Percentiles rank a stretch among this genome's conserved stretches.
These are phyloP conservation scores for Tilletia setariae DNA, from an alignment of 1,284 basidiomycete species.

Conservation along the genomic window DNA sequence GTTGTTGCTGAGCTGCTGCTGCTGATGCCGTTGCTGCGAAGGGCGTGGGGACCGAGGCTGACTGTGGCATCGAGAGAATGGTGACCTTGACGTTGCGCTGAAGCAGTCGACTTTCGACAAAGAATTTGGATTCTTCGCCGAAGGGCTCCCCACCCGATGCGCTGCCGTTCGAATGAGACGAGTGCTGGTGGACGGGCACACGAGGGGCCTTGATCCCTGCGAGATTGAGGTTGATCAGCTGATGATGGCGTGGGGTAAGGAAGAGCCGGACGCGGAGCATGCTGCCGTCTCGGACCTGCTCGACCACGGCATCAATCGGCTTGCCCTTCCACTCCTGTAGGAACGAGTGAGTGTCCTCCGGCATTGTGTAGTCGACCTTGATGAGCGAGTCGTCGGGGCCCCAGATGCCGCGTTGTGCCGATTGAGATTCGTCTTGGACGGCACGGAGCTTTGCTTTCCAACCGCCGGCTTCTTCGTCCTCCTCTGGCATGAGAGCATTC, in stretches of 20 bases:
- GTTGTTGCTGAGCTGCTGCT: conserved; percentile 41
- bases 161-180: background rate
- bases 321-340: conserved; percentile 87
- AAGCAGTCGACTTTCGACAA: conserved; percentile 85
- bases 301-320: conserved; percentile 80
- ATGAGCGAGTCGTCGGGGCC: conserved; percentile 65
- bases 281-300: conserved; percentile 88
- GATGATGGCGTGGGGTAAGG: conserved; percentile 81
- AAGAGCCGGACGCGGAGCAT: conserved; percentile 83
- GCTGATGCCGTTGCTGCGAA: conserved; percentile 60
- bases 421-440: conserved; percentile 76
- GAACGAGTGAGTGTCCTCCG: conserved; percentile 79
- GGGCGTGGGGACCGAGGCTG: conserved; percentile 64
- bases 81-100: conserved; percentile 83
- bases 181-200: conserved; percentile 34
- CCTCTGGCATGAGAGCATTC: conserved; percentile 23
- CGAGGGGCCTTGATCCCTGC: conserved; percentile 47
- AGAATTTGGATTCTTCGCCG: conserved; percentile 76
- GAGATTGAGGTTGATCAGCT: conserved; percentile 66
- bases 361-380: conserved; percentile 70
- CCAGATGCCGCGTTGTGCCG: conserved; percentile 78
- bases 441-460: conserved; percentile 62
- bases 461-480: conserved; percentile 66
- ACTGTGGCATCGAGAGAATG: conserved; percentile 74
- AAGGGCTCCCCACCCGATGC: conserved; percentile 31